Evolutionary conservation across 441 rosid species (phyloP).

Genomic region (Bruguiera hainesii): DNA sequence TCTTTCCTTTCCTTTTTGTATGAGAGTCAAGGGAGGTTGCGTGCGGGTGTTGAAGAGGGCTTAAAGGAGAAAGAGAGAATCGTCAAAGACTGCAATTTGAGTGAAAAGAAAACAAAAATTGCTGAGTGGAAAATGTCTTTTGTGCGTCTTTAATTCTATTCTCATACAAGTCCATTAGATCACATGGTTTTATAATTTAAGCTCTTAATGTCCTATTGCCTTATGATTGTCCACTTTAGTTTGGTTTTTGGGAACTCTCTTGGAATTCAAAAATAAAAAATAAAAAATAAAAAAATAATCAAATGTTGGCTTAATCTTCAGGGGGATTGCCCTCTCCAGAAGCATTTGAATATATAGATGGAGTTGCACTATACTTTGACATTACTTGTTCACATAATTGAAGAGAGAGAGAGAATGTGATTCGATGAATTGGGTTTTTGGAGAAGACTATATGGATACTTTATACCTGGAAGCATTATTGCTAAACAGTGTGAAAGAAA

Average conservation of each 20-base stretch:
- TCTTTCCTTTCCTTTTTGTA: neutral
- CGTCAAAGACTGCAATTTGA: constrained; percentile 73
- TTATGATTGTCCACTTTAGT: neutral
- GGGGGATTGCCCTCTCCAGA: constrained; percentile 32
- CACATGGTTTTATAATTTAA: neutral
- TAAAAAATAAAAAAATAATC: too few relatives aligned
- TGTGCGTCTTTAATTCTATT: constrained; percentile 5
- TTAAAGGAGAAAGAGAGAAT: constrained; percentile 45
- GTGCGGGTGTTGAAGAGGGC: constrained; percentile 66
- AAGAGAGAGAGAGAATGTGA: neutral
- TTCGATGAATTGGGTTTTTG: too few relatives aligned
- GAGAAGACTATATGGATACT: too few relatives aligned
- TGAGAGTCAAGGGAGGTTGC: constrained; percentile 80
- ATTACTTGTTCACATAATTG: constrained; percentile 19
- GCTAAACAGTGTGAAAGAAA: too few relatives aligned
- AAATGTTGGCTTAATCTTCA: constrained; percentile 18
- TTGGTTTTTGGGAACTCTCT: neutral
- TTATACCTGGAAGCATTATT: too few relatives aligned
- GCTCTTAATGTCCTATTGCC: neutral
- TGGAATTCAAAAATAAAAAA: neutral
- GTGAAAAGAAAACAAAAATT: constrained; percentile 26
- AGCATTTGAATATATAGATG: constrained; percentile 32
- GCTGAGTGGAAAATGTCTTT: constrained; percentile 26
- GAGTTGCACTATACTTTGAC: constrained; percentile 9
- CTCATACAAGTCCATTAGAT: neutral